These are phyloP conservation scores for Acanthamoeba castellanii DNA, from an alignment of 208 protist species.

Conservation along the genomic window DNA sequence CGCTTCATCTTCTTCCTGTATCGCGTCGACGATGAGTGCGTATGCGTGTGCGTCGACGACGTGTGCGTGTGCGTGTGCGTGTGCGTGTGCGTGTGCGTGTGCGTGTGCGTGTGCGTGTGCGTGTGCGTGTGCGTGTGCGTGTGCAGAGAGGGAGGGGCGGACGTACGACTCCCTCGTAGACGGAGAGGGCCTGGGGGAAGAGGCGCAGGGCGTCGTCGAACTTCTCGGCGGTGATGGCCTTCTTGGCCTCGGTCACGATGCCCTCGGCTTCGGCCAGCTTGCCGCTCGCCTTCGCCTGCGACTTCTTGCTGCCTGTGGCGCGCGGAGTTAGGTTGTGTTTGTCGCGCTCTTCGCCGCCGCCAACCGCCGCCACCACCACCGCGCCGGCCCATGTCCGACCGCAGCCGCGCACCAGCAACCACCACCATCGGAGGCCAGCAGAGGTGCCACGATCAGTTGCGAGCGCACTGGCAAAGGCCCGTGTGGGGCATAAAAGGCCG, in stretches of 20 bases:
- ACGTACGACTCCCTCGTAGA: conserved; percentile 1
- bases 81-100: no score
- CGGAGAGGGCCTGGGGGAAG: neutral
- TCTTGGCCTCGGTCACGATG: conserved; percentile 1
- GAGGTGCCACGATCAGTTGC: no score
- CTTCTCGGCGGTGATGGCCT: conserved; percentile 42
- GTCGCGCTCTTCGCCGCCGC: neutral
- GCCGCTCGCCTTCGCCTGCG: neutral
- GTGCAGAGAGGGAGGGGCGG: neutral
- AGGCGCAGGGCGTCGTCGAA: conserved; percentile 16
- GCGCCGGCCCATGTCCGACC: no score
- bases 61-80: no score
- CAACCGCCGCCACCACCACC: no score
- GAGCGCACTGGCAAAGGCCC: no score
- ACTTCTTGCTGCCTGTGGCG: neutral
- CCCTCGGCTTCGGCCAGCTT: conserved; percentile 19
- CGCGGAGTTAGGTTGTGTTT: neutral
- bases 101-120: no score
- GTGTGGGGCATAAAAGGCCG: no score
- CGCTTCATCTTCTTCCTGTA: neutral
- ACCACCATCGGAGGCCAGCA: neutral
- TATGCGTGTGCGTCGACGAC: neutral
- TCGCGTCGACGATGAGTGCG: neutral
- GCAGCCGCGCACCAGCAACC: no score
- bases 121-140: neutral